Conservation (phyloP, 768 basidiomycete genomes). For the Hericium alpestre region DNA sequence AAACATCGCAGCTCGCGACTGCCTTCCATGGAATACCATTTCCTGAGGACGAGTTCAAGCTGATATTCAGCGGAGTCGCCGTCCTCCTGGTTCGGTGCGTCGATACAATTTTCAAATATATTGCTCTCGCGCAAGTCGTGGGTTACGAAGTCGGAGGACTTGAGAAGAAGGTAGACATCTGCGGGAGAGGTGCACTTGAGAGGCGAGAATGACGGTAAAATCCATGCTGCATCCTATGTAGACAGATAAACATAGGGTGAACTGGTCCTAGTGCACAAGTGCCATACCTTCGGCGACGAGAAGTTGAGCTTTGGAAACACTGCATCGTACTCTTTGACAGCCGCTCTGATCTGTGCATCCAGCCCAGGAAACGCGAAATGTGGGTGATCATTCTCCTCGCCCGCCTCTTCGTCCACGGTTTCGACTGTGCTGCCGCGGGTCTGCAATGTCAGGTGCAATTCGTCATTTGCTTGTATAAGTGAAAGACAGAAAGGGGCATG, state of each 20-base stretch:
- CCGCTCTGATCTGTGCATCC: slow-evolving; percentile 58
- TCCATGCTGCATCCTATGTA: slow-evolving; percentile 83
- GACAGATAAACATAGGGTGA: neutral
- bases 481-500: neutral
- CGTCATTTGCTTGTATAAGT: no score
- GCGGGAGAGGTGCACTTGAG: slow-evolving; percentile 80
- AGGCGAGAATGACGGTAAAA: slow-evolving; percentile 73
- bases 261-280: neutral
- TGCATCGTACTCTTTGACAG: slow-evolving; percentile 60
- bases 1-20: slow-evolving; percentile 88
- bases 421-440: slow-evolving; percentile 42
- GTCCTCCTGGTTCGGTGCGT: neutral
- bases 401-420: slow-evolving; percentile 36
- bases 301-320: slow-evolving; percentile 97
- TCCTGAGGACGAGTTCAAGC: slow-evolving; percentile 78
- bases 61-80: slow-evolving; percentile 31
- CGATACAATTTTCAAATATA: slow-evolving; percentile 60
- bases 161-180: slow-evolving; percentile 86
- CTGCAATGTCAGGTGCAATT: slow-evolving; percentile 22
- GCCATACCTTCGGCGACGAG: slow-evolving; percentile 75
- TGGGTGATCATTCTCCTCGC: slow-evolving; percentile 23
- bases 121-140: slow-evolving; percentile 57
- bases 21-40: slow-evolving; percentile 80
- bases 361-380: slow-evolving; percentile 71
- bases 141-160: slow-evolving; percentile 82